Evolutionary conservation across 768 basidiomycete genomes (phyloP).

Genomic region (Tylopilus subfusipes): DNA sequence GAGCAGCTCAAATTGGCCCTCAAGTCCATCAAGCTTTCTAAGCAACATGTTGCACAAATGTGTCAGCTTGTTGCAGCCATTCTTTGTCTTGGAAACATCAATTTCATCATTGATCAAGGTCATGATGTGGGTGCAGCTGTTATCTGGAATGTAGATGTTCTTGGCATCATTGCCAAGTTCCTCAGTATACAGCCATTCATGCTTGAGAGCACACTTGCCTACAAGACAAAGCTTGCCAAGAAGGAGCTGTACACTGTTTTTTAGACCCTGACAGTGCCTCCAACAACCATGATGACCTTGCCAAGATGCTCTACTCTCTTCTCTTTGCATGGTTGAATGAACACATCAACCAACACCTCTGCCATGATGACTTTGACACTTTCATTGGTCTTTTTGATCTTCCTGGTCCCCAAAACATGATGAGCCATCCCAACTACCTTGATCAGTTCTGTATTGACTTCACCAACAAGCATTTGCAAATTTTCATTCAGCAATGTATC

Average conservation of each 20-base stretch:
- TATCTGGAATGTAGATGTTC: constrained; percentile 77
- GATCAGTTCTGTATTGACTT: constrained; percentile 98
- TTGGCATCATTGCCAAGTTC: constrained; percentile 87
- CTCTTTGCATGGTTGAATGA: constrained; percentile 98
- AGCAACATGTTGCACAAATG: constrained; percentile 91
- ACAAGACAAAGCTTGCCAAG: constrained; percentile 89
- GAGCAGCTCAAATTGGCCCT: constrained; percentile 93
- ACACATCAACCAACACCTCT: constrained; percentile 91
- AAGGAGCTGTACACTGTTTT: constrained; percentile 97
- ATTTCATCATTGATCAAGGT: constrained; percentile 79
- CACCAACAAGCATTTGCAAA: constrained; percentile 87
- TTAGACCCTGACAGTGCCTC: constrained; percentile 91
- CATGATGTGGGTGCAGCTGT: constrained; percentile 92
- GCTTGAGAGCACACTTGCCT: constrained; percentile 79
- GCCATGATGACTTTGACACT: constrained; percentile 86
- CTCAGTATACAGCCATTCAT: constrained; percentile 72
- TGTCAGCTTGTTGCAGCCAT: constrained; percentile 95
- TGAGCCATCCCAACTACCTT: constrained; percentile 83
- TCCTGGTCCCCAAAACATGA: constrained; percentile 89
- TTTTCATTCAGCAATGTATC: constrained; percentile 61
- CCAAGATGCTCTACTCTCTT: constrained; percentile 89
- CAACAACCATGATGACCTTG: constrained; percentile 90
- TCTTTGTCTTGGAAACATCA: constrained; percentile 92
- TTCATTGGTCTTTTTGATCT: constrained; percentile 95
- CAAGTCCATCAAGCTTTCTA: constrained; percentile 90